These are phyloP conservation scores for Astragalus glycyphyllos DNA, from an alignment of 306 rosid species.

Conservation along the genomic window DNA sequence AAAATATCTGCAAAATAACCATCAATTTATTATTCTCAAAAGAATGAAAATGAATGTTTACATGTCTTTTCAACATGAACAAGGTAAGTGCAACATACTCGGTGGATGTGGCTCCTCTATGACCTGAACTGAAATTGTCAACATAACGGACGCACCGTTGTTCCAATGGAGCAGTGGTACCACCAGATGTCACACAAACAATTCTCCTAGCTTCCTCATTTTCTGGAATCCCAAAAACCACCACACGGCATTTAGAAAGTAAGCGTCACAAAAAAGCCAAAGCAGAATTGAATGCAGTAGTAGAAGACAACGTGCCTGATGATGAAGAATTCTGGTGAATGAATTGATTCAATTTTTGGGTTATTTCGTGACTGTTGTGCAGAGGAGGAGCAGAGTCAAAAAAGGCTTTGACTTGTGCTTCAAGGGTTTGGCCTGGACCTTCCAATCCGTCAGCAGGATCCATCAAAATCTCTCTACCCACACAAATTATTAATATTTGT, in stretches of 20 bases:
- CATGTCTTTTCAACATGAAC: not conserved
- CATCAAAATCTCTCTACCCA: constrained; percentile 58
- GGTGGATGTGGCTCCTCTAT: constrained; percentile 95
- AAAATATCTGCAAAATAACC: constrained; percentile 68
- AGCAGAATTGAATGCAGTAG: constrained; percentile 10
- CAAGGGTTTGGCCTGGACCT: constrained; percentile 46
- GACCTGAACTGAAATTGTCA: constrained; percentile 98
- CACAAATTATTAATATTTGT: constrained; percentile 4
- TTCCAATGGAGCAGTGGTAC: constrained; percentile 96
- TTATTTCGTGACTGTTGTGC: constrained; percentile 48
- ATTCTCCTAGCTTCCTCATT: constrained; percentile 61
- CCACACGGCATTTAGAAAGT: constrained; percentile 14
- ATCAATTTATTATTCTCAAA: constrained; percentile 33
- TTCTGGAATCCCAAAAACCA: constrained; percentile 47
- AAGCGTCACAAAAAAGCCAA: constrained; percentile 10
- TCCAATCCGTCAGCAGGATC: constrained; percentile 50
- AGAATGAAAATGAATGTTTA: constrained; percentile 3
- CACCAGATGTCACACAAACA: constrained; percentile 94
- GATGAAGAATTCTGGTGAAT: constrained; percentile 53
- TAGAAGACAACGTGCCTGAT: constrained; percentile 51
- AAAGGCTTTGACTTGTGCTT: constrained; percentile 65
- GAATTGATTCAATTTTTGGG: constrained; percentile 60
- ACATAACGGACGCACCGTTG: constrained; percentile 87
- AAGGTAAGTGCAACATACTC: constrained; percentile 61
- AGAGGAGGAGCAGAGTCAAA: constrained; percentile 89